A percentile compares a stretch with the other conserved stretches of the same genome.
phyloP scores from a whole-genome alignment of 1,284 basidiomycete genomes.

The Moesziomyces globuligerus region DNA sequence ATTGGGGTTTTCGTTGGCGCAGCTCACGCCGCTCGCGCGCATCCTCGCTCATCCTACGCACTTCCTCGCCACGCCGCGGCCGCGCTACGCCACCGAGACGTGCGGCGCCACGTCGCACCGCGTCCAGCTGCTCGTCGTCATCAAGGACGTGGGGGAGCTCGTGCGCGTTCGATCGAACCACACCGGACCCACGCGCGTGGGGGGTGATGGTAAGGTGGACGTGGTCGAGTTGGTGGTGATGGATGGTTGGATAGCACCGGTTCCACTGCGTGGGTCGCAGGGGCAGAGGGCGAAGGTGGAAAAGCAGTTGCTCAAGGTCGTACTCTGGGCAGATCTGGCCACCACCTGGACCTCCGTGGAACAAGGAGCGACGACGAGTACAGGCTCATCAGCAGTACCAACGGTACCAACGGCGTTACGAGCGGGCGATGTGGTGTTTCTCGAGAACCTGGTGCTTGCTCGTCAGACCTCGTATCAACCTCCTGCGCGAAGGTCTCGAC shows the following conservation, averaged over 20 bases:
- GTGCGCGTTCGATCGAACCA: constrained; percentile 3
- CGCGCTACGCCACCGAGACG: not conserved
- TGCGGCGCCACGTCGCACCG: not conserved
- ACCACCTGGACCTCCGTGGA: constrained; percentile 12
- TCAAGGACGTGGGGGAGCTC: constrained; percentile 24
- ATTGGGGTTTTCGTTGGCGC: constrained; percentile 16
- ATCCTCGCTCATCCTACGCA: constrained; percentile 23
- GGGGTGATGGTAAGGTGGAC: constrained; percentile 10
- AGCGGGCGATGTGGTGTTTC: constrained; percentile 23
- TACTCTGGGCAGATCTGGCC: constrained; percentile 23
- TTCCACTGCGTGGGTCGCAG: not conserved
- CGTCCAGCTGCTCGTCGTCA: constrained; percentile 30
- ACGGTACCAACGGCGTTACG: constrained; percentile 3
- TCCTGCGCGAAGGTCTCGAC: not conserved
- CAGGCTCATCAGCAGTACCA: too few species aligned
- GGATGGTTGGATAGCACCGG: constrained; percentile 17
- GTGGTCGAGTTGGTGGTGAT: constrained; percentile 21
- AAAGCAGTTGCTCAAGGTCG: constrained; percentile 16
- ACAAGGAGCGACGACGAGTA: too few species aligned
- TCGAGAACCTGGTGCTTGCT: constrained; percentile 19
- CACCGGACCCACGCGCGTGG: not conserved
- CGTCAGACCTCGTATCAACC: not conserved
- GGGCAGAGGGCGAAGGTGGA: constrained; percentile 8
- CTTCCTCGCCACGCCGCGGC: constrained; percentile 1
- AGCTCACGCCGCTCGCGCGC: constrained; percentile 16